Percentiles rank a stretch among this genome's conserved stretches.
Evolutionary conservation across 768 basidiomycete genomes (phyloP).

Genomic region (Rhodocollybia butyracea): DNA sequence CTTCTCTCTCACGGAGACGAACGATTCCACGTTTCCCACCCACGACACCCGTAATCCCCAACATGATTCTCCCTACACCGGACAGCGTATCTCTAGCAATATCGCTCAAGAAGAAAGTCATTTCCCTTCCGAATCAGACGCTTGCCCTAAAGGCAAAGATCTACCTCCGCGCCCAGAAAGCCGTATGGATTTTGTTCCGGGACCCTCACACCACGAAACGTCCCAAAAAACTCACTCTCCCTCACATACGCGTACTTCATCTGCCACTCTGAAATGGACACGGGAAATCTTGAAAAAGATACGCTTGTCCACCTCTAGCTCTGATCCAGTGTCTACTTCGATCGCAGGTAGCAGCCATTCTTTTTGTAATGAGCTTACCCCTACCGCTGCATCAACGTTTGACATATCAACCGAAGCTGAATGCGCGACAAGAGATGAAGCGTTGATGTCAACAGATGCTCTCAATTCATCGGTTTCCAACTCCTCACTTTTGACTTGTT

Average conservation of each 20-base stretch:
- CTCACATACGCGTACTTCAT: neutral
- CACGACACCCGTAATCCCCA: neutral
- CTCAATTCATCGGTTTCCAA: neutral
- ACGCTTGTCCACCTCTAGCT: neutral
- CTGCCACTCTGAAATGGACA: slow-evolving; percentile 6
- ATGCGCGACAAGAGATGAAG: neutral
- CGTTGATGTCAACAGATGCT: neutral
- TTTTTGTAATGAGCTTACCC: neutral
- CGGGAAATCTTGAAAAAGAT: slow-evolving; percentile 4
- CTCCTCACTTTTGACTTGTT: slow-evolving; percentile 7
- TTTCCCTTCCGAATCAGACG: neutral
- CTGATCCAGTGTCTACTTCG: neutral
- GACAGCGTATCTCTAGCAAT: neutral
- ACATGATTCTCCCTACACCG: neutral
- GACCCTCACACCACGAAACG: neutral
- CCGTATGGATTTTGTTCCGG: neutral
- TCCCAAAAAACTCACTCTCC: neutral
- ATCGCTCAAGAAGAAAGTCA: neutral
- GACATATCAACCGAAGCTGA: neutral
- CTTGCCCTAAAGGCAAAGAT: neutral
- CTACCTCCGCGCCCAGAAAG: slow-evolving; percentile 1
- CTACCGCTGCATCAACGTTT: neutral
- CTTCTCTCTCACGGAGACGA: neutral
- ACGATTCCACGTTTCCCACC: neutral
- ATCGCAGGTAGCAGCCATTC: neutral